These are phyloP conservation scores for Xylaria hypoxylon DNA, from an alignment of 2,329 filamentous ascomycete genomes.

Conservation along the genomic window DNA sequence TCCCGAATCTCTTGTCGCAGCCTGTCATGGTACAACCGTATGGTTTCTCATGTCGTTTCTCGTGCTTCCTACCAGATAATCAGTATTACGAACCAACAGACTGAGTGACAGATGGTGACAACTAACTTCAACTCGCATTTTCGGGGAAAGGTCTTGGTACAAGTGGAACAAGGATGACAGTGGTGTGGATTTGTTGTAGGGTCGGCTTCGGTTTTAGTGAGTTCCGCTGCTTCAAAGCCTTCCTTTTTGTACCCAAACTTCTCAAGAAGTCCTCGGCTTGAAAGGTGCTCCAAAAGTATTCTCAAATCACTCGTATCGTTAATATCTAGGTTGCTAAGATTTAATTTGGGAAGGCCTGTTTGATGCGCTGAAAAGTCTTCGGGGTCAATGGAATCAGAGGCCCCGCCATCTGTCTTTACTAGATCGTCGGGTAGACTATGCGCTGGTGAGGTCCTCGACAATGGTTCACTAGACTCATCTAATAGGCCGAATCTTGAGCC, in stretches of 20 bases:
- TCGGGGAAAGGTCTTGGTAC: constrained; percentile 61
- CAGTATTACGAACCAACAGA: constrained; percentile 30
- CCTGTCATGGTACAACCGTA: constrained; percentile 81
- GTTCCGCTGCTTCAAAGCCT: constrained; percentile 26
- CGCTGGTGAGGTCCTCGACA: constrained; percentile 4
- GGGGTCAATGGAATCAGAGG: constrained; percentile 19
- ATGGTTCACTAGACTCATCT: constrained; percentile 15
- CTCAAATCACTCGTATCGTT: constrained; percentile 29
- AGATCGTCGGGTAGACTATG: constrained; percentile 4
- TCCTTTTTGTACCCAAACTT: constrained; percentile 44
- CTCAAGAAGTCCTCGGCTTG: constrained; percentile 44
- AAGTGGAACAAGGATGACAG: constrained; percentile 54
- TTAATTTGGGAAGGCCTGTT: constrained; percentile 7
- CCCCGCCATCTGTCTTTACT: constrained; percentile 22
- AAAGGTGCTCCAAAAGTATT: constrained; percentile 44
- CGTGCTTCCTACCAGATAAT: constrained; percentile 75
- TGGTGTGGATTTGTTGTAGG: constrained; percentile 35
- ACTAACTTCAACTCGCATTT: constrained; percentile 69
- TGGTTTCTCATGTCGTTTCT: constrained; percentile 82
- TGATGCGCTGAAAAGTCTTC: constrained; percentile 5
- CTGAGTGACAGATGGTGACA: not conserved
- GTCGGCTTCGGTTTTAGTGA: constrained; percentile 33
- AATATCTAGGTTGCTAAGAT: constrained; percentile 32
- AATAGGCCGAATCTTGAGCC: not conserved
- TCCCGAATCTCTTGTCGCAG: constrained; percentile 83